A percentile compares a stretch with the other conserved stretches of the same genome.
phyloP scores from a whole-genome alignment of 2,329 filamentous ascomycete genomes.

The Chaetomium sp. region DNA sequence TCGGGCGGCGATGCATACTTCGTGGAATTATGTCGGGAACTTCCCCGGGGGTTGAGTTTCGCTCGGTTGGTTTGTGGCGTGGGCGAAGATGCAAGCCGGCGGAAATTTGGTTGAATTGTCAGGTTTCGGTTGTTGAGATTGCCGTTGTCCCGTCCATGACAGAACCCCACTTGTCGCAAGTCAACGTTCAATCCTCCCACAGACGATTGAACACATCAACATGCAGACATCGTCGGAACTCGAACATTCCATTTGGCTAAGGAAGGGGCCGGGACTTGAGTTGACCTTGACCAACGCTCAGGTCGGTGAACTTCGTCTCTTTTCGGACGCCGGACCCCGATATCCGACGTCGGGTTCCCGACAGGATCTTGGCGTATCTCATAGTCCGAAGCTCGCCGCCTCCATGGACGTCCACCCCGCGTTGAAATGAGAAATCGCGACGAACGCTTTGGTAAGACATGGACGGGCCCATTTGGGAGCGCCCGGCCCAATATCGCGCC shows the following conservation, averaged over 20 bases:
- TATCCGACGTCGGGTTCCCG: constrained; percentile 4
- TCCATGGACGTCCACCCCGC: neutral
- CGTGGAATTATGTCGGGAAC: neutral
- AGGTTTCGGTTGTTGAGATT: constrained; percentile 21
- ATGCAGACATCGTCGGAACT: neutral
- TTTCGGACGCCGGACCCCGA: constrained; percentile 14
- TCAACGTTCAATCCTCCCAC: neutral
- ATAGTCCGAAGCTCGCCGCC: neutral
- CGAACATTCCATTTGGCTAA: neutral
- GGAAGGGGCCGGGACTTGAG: neutral
- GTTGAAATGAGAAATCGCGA: no score
- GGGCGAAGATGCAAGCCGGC: neutral
- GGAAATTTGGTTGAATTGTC: constrained; percentile 23
- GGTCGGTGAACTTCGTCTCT: neutral
- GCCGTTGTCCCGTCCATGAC: constrained; percentile 1
- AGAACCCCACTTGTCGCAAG: neutral
- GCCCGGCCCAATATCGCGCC: no score
- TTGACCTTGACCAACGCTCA: neutral
- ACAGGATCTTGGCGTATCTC: neutral
- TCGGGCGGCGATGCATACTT: no score
- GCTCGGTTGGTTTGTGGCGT: constrained; percentile 14
- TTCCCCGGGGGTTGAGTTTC: constrained; percentile 11
- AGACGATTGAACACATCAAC: neutral
- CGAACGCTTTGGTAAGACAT: no score
- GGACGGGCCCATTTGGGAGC: no score